Evolutionary conservation across 768 basidiomycete species (phyloP), one percentile per base, ranked within the genome.

Genomic region (Auriculariales sp.): DNA sequence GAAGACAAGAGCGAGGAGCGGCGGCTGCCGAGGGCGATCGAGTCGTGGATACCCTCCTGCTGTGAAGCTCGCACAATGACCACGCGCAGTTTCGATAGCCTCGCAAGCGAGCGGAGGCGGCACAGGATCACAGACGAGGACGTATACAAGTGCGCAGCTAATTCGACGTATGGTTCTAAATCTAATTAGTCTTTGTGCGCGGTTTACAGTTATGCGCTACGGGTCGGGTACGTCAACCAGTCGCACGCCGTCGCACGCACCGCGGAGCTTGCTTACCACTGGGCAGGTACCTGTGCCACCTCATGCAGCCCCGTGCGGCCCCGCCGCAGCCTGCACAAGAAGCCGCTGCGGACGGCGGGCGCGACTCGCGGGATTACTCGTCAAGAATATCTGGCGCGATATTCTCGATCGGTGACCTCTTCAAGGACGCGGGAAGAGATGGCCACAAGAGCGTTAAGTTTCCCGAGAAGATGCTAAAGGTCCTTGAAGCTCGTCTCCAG

Each of bases 381-480:
- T 79, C 77, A 25, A 72, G 84, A 51, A 64, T 88, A 28, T 77
- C 81, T 1, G 68, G 66, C 46, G 81, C 84, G 4, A 68, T 88
- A 54, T 66, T 73, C 46, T 72, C 72, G 10, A 77, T 91, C 51
- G 78, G 79, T 24, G 88, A 90, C 62, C 70, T 89, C 62, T 85
- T 87, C 69, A 81, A 81, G 62, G 87, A 85, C 57, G 73, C 78
- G 50, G 36, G 51, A 15, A 64, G 79, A 53, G 83, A 83, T 64
- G 81, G 86, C 4, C 76, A 79, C 49, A 90, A 85, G 68, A 84
- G 78, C 53, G 84, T 87, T 60, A 89, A 87, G 61, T 97, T 93
- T 63, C 93, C 94, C 0, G 91, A 97, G 67, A 92, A 91, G 65
- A 68, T 95, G 52, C 62, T 97, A 50, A 97, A 92, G 66, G 83